These are phyloP conservation scores for Pleomassaria siparia DNA, from an alignment of 2,329 filamentous ascomycete genomes.

Conservation along the genomic window DNA sequence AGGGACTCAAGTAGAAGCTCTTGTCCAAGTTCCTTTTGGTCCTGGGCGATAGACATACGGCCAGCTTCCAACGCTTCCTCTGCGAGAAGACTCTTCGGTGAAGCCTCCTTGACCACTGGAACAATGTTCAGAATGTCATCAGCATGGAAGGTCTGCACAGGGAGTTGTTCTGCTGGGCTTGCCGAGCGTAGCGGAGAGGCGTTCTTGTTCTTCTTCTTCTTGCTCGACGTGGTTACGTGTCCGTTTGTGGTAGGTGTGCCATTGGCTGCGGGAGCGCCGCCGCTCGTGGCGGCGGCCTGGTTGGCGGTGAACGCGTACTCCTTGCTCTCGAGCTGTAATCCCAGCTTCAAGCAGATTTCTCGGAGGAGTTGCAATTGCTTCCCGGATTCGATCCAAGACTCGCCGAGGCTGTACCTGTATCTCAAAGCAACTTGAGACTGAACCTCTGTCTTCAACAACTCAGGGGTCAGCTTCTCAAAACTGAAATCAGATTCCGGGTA, in stretches of 20 bases:
- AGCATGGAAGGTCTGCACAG: constrained; percentile 68
- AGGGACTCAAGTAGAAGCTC: constrained; percentile 94
- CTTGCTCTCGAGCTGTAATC: constrained; percentile 81
- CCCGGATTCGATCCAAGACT: constrained; percentile 66
- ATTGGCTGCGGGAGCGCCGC: constrained; percentile 16
- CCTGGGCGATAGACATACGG: constrained; percentile 91
- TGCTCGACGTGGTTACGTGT: constrained; percentile 33
- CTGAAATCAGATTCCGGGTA: constrained; percentile 81
- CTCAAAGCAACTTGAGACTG: constrained; percentile 70
- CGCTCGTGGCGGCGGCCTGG: constrained; percentile 27
- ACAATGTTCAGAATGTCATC: constrained; percentile 92
- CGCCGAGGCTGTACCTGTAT: constrained; percentile 73
- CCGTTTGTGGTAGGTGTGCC: constrained; percentile 42
- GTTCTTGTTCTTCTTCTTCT: constrained; percentile 61
- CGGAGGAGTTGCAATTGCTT: constrained; percentile 83
- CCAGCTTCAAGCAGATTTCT: constrained; percentile 85
- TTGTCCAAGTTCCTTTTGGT: constrained; percentile 93
- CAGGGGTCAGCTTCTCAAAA: constrained; percentile 78
- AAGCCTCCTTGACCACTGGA: constrained; percentile 93
- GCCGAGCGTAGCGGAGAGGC: constrained; percentile 51
- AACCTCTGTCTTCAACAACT: constrained; percentile 68
- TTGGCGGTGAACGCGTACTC: constrained; percentile 69
- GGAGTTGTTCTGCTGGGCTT: constrained; percentile 48
- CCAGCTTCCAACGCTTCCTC: constrained; percentile 96
- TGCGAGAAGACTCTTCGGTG: constrained; percentile 83